Conservation (phyloP, 495 filamentous ascomycete species). For the Choiromyces venosus region DNA sequence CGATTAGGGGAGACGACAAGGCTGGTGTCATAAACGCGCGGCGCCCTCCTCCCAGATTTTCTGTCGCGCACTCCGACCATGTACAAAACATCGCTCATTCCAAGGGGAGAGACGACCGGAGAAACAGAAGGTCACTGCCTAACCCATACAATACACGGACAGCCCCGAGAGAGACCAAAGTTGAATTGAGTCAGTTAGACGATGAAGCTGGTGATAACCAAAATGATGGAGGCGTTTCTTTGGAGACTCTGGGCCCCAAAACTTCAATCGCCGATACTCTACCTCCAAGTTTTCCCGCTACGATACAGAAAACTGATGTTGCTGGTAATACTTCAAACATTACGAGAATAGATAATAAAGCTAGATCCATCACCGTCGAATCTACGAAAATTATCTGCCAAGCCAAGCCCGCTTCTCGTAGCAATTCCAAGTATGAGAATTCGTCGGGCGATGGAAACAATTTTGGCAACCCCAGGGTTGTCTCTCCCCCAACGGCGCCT, state of each 20-base stretch:
- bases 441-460: background rate
- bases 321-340: background rate
- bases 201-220: background rate
- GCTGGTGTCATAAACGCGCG: background rate
- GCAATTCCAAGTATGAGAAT: background rate
- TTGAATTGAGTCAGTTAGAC: background rate
- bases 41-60: background rate
- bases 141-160: background rate
- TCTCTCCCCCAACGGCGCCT: background rate
- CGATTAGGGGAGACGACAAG: background rate
- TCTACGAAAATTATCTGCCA: background rate
- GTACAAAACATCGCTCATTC: background rate
- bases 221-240: background rate
- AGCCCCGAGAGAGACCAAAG: background rate
- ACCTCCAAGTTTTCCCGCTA: background rate
- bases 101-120: background rate
- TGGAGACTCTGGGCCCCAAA: background rate
- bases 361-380: background rate
- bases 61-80: background rate
- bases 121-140: background rate
- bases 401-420: background rate
- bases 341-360: background rate
- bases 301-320: background rate
- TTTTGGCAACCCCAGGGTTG: background rate
- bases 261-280: background rate